Base-by-base conservation (phyloP, 352 stramenopile species). In the Pythium myriotylum region DNA sequence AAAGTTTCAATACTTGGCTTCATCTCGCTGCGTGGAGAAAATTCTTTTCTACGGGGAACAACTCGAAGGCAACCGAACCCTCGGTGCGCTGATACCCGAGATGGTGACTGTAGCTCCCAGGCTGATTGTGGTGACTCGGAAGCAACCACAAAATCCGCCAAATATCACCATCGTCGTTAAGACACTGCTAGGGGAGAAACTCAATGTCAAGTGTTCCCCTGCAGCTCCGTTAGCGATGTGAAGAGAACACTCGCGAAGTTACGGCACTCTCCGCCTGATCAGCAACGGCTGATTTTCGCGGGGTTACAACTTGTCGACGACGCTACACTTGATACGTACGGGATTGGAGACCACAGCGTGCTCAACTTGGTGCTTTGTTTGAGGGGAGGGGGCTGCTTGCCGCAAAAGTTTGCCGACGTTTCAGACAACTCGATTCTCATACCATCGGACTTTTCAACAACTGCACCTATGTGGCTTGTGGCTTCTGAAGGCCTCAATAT, bases 251-350 rank as follows among this genome's bases (percentile, higher is more conserved):
- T 51, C 19, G 6, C 24, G 2, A n/a, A 43, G 29, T 2, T n/a
- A 12, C 4, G 22, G 16, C 5, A 81, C 39, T 95, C 97, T 55
- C 89, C 89, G 20, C 62, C 77, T 8, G 88, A 97, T 46, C 84
- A 97, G 61, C 94, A 98, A 62, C 75, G 89, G 39, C 70, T 98
- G 13, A 97, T 97, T 52, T 98, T 97, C 67, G 88, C 73, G 23
- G 89, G 89, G 23, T 88, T 94, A 64, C 89, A 96, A 70, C 76
- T 98, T 9, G 87, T 97, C 67, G 89, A 96, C 59, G 70, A 71
- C 20, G 90, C 92, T 54, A 91, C 84, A 12, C 65, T 98, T 17
- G 74, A 79, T 55, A 86, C 97, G 65, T 98, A 96, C 79, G 74
- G 91, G 45, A 91, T 98, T 41, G 69, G 95, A 63, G 93, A 94